A percentile compares a stretch with the other conserved stretches of the same genome.
phyloP scores from a whole-genome alignment of 1,139 yeast genomes.

The Williopsis jadinii region DNA sequence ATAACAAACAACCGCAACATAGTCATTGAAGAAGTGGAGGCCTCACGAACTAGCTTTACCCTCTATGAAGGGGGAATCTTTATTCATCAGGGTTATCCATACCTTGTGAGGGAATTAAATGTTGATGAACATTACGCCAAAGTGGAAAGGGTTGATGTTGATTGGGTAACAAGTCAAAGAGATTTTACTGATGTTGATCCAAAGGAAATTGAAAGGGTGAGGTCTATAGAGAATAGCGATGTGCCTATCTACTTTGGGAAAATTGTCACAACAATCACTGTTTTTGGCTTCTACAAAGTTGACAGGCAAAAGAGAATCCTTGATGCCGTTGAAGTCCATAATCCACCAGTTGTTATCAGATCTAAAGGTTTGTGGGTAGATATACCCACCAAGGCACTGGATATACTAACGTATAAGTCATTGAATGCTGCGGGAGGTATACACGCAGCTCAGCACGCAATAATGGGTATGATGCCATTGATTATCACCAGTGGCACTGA shows the following conservation, averaged over 20 bases:
- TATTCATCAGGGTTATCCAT: conserved; percentile 88
- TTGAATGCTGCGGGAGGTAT: conserved; percentile 81
- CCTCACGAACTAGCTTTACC: conserved; percentile 82
- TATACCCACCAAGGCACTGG: conserved; percentile 59
- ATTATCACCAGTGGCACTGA: conserved; percentile 56
- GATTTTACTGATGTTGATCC: conserved; percentile 95
- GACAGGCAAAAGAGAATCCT: conserved; percentile 69
- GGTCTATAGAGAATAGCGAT: conserved; percentile 46
- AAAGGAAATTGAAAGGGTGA: conserved; percentile 54
- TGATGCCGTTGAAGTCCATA: conserved; percentile 88
- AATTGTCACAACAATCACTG: conserved; percentile 63
- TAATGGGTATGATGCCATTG: conserved; percentile 71
- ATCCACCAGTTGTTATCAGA: conserved; percentile 66
- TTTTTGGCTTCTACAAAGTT: conserved; percentile 88
- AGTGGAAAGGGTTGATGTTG: conserved; percentile 82
- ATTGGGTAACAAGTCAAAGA: conserved; percentile 87
- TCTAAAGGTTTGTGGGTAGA: conserved; percentile 93
- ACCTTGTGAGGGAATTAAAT: conserved; percentile 77
- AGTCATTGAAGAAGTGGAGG: conserved; percentile 88
- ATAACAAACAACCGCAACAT: conserved; percentile 65
- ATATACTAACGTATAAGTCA: conserved; percentile 45
- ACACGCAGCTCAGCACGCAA: conserved; percentile 94
- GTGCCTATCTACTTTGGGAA: conserved; percentile 71
- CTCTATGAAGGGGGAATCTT: conserved; percentile 94
- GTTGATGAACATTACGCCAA: conserved; percentile 70